phyloP scores from a whole-genome alignment of 108 stramenopile genomes.

The Nitzschia palea region DNA sequence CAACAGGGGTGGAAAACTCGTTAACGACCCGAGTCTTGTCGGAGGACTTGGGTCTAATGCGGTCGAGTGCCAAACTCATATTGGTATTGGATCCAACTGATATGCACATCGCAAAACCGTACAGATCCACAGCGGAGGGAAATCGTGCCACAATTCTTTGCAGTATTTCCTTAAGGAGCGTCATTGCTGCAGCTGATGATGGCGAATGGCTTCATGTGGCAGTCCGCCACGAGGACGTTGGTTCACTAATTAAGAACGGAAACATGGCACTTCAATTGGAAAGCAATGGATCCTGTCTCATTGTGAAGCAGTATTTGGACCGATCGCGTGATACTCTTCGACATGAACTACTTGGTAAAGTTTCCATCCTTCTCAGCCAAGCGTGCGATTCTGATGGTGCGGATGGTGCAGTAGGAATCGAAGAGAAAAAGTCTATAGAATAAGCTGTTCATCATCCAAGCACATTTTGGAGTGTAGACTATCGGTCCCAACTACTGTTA shows the following conservation, averaged over 20 bases:
- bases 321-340: conserved; percentile 39
- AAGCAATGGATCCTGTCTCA: conserved; percentile 42
- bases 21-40: conserved; percentile 3
- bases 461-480: no score
- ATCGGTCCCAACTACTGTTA: no score
- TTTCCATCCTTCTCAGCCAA: neutral
- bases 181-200: conserved; percentile 73
- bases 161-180: conserved; percentile 48
- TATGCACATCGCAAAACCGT: conserved; percentile 54
- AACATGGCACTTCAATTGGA: conserved; percentile 75
- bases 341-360: conserved; percentile 31
- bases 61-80: conserved; percentile 8
- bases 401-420: neutral
- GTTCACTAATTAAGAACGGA: conserved; percentile 59
- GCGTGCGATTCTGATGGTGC: neutral
- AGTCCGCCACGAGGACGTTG: conserved; percentile 44
- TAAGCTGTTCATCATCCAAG: no score
- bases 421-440: neutral
- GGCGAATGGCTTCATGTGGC: conserved; percentile 70
- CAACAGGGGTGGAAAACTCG: neutral
- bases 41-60: conserved; percentile 9
- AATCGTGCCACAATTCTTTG: conserved; percentile 56
- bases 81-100: conserved; percentile 75
- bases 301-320: conserved; percentile 70
- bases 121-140: conserved; percentile 25